phyloP scores from a whole-genome alignment of 192 early-diverging fungal species.

The Pilaira anomala region DNA sequence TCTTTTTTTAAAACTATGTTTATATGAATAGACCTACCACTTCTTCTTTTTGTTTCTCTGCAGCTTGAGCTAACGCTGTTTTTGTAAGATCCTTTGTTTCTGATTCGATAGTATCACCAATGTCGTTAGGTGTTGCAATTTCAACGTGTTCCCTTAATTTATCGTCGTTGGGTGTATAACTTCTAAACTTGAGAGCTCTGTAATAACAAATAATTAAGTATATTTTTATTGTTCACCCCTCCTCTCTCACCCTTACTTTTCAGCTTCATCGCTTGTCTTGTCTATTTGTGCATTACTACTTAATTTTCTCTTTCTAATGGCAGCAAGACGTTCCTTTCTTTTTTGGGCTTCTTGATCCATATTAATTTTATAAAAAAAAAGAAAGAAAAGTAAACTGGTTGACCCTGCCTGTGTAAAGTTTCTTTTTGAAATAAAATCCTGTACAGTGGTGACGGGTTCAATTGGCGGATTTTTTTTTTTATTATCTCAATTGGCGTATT shows the following conservation, averaged over 20 bases:
- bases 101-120: slow-evolving; percentile 52
- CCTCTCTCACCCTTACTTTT: slow-evolving; percentile 20
- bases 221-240: slow-evolving; percentile 2
- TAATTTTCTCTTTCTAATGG: slow-evolving; percentile 54
- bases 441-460: too few species aligned
- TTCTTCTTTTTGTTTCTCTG: slow-evolving; percentile 55
- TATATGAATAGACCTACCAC: too few species aligned
- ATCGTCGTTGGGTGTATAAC: slow-evolving; percentile 51
- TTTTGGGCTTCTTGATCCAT: slow-evolving; percentile 63
- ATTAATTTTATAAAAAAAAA: not conserved
- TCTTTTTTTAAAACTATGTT: not conserved
- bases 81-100: slow-evolving; percentile 49
- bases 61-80: slow-evolving; percentile 51
- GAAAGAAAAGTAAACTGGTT: not conserved
- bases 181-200: slow-evolving; percentile 45
- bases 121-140: slow-evolving; percentile 44
- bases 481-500: too few species aligned
- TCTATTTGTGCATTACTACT: slow-evolving; percentile 15
- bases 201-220: slow-evolving; percentile 7
- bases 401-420: slow-evolving; percentile 31
- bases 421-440: too few species aligned
- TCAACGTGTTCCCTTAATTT: slow-evolving; percentile 41
- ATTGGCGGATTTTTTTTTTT: too few species aligned
- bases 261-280: slow-evolving; percentile 25
- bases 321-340: slow-evolving; percentile 66